Conservation (phyloP, 257 asterid genomes). For the Petunia secreta region DNA sequence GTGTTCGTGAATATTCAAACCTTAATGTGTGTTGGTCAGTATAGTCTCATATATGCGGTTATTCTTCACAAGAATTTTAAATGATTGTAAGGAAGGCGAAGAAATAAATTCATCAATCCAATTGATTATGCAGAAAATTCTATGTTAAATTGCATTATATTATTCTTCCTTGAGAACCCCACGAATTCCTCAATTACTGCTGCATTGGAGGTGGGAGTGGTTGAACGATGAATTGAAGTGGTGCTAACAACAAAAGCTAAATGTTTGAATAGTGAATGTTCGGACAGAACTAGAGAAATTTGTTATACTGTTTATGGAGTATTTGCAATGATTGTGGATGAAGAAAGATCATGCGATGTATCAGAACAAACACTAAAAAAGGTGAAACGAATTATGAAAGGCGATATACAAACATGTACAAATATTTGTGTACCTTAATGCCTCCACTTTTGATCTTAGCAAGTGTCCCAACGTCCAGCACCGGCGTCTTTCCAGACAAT, state of each 20-base stretch:
- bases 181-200: background rate
- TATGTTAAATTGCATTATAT: no score
- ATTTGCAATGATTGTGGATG: constrained; percentile 34
- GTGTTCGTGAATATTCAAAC: no score
- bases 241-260: constrained; percentile 7
- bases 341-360: constrained; percentile 32
- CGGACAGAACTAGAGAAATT: background rate
- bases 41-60: no score
- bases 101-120: no score
- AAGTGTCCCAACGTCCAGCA: constrained; percentile 71
- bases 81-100: no score
- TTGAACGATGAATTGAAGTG: background rate
- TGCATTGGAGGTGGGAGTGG: no score
- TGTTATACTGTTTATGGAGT: constrained; percentile 24
- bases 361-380: constrained; percentile 33
- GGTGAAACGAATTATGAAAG: background rate
- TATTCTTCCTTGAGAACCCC: no score
- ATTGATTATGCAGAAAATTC: no score
- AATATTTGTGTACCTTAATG: constrained; percentile 53
- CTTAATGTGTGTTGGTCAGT: no score
- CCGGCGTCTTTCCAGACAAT: constrained; percentile 72
- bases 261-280: constrained; percentile 5
- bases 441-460: constrained; percentile 74
- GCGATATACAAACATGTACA: no score
- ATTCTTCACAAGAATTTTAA: no score